These are phyloP conservation scores for Saccharum hybrid DNA, from an alignment of 202 grass and related monocot species.

Conservation along the genomic window DNA sequence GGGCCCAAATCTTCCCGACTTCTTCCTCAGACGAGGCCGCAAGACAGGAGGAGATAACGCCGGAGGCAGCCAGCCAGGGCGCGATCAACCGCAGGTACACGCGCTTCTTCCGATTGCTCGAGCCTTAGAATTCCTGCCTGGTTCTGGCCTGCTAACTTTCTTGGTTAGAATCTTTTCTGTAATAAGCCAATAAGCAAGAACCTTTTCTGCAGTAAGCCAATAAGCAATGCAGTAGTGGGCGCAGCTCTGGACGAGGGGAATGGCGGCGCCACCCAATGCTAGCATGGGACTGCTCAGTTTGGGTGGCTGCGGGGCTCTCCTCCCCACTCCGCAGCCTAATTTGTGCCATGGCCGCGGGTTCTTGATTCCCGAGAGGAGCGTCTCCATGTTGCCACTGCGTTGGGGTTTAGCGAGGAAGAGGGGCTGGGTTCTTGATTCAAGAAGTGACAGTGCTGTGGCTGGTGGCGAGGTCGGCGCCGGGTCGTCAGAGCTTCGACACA, in stretches of 20 bases:
- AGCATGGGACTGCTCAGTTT: constrained; percentile 44
- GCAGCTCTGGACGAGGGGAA: constrained; percentile 3
- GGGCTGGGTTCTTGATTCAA: constrained; percentile 44
- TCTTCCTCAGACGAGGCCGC: not conserved
- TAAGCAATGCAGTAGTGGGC: constrained; percentile 38
- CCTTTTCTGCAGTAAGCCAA: not conserved
- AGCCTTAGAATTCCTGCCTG: not conserved
- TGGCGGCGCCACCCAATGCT: constrained; percentile 46
- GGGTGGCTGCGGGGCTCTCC: constrained; percentile 38
- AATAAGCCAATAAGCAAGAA: not conserved
- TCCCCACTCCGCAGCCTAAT: constrained; percentile 39
- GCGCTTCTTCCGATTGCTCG: constrained; percentile 20
- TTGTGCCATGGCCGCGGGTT: constrained; percentile 19
- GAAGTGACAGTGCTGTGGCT: constrained; percentile 29
- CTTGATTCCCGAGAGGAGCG: constrained; percentile 32
- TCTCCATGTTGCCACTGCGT: constrained; percentile 39
- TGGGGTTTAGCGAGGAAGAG: constrained; percentile 47
- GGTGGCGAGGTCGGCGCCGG: constrained; percentile 38
- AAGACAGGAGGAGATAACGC: constrained; percentile 30
- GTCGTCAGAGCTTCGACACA: constrained; percentile 46
- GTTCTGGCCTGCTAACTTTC: not conserved
- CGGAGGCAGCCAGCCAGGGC: not conserved
- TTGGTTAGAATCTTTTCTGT: not conserved
- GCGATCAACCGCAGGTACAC: constrained; percentile 21
- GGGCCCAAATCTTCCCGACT: no score